Conservation (phyloP, 2,329 filamentous ascomycete genomes). For the Cladosporium phlei region DNA sequence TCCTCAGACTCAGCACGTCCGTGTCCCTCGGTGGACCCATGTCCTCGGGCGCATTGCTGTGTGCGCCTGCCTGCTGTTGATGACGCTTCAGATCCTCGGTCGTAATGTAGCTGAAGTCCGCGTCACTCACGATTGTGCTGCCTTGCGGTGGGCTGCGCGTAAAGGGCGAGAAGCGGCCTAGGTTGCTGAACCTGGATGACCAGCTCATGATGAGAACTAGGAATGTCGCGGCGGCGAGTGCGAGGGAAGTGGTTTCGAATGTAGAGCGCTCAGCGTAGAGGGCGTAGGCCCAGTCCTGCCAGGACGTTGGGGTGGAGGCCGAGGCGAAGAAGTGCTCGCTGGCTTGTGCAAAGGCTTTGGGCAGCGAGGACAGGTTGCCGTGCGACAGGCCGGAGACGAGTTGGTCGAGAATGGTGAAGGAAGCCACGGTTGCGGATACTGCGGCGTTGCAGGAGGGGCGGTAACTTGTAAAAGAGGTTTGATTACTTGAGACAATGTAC, state of each 20-base stretch:
- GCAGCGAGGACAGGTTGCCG: slow-evolving; percentile 18
- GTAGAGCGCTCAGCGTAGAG: slow-evolving; percentile 24
- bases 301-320: slow-evolving; percentile 1
- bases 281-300: slow-evolving; percentile 19
- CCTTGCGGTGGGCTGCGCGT: slow-evolving; percentile 38
- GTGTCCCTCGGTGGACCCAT: slow-evolving; percentile 52
- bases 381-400: slow-evolving; percentile 17
- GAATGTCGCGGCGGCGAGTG: slow-evolving; percentile 33
- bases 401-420: slow-evolving; percentile 21
- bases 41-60: slow-evolving; percentile 41
- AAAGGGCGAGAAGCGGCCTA: slow-evolving; percentile 47
- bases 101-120: slow-evolving; percentile 80
- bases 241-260: slow-evolving; percentile 30
- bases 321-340: slow-evolving; percentile 14
- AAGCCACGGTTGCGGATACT: slow-evolving; percentile 25
- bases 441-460: slow-evolving; percentile 11
- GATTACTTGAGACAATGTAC: too few species aligned
- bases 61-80: slow-evolving; percentile 28
- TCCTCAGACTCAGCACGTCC: slow-evolving; percentile 66
- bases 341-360: slow-evolving; percentile 18
- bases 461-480: too few species aligned
- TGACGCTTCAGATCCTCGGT: slow-evolving; percentile 57
- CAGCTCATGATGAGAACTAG: slow-evolving; percentile 43
- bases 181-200: slow-evolving; percentile 43
- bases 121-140: slow-evolving; percentile 61